Base-by-base conservation (phyloP, 805 yeast genomes). In the Cyberlindnera veronae region DNA sequence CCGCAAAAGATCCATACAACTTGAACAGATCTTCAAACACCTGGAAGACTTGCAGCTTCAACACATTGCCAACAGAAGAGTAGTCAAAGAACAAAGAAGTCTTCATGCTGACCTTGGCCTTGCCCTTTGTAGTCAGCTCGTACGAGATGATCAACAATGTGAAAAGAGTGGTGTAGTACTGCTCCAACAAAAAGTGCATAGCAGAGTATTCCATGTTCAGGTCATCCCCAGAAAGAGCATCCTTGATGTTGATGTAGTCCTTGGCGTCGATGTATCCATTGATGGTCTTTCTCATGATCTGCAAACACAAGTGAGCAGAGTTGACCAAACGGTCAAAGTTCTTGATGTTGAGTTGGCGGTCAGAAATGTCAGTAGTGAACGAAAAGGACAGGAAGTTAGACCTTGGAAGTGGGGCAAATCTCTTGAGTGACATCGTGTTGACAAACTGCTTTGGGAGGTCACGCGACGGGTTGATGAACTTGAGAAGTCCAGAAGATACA, bases 1-100 rank as follows among this genome's bases (percentile, higher is more conserved):
- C 41, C 1, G 66, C 60, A 24, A 66, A 50, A 30, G 66, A 54
- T 12, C 68, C 68, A 49, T 68, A 64, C 0, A 62, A 38, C 5
- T 58, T 41, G 18, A 69, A 50, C 4, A 71, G 41, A 41, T 65
- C 50, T 18, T 68, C 71, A 49, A 66, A 52, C 11, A 53, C 37
- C 17, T 49, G 43, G 19, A 50, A 47, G 33, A 56, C 46, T 34
- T 54, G 51, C 2, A 49, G 44, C 51, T 47, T 53, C 51, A 50
- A 37, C 31, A 45, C 40, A 45, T 43, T 53, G 29, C 42, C 47
- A 3, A 39, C 14, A 4, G 58, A 47, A 7, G 19, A 32, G 10
- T 33, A 40, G 27, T 53, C 55, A 39, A 30, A 48, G 31, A 45
- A 47, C 3, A 39, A 12, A 6, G 51, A 22, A 5, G 44, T 22